A percentile compares a stretch with the other conserved stretches of the same genome.
phyloP scores from a whole-genome alignment of 2,329 filamentous ascomycete species.

The Apiospora koreana region DNA sequence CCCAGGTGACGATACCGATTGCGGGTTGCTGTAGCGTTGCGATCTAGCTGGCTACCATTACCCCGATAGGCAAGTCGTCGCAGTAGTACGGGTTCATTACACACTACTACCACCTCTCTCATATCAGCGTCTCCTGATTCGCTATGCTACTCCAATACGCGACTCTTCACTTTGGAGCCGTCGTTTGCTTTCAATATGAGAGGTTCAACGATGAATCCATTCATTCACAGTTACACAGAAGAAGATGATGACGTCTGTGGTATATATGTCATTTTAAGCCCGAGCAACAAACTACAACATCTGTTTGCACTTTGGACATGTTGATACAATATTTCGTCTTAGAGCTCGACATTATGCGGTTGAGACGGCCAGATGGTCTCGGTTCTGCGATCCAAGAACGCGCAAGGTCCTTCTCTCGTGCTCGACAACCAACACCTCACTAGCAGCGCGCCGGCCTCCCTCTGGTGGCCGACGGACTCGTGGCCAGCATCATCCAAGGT shows the following conservation, averaged over 20 bases:
- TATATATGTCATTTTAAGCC: neutral
- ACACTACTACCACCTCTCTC: neutral
- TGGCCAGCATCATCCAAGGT: slow-evolving; percentile 16
- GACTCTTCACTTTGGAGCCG: neutral
- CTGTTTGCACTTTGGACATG: too few species aligned
- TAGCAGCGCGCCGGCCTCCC: slow-evolving; percentile 14
- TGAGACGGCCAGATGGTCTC: neutral
- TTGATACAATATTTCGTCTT: neutral
- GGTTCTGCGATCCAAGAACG: slow-evolving; percentile 7
- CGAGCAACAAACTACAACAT: neutral
- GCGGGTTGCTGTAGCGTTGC: neutral
- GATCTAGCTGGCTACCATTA: slow-evolving; percentile 6
- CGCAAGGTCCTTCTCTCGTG: slow-evolving; percentile 8
- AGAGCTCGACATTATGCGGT: neutral
- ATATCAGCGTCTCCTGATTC: neutral
- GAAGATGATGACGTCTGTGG: too few species aligned
- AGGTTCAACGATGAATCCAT: neutral
- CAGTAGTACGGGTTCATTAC: neutral
- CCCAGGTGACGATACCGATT: neutral
- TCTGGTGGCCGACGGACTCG: slow-evolving; percentile 15
- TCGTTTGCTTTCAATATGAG: neutral
- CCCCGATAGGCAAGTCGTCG: slow-evolving; percentile 7
- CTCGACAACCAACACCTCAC: slow-evolving; percentile 15
- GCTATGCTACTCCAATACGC: neutral
- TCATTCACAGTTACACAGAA: too few species aligned